A percentile compares a stretch with the other conserved stretches of the same genome.
Conservation (phyloP, 139 green algal species). For the Tetraselmis striata region DNA sequence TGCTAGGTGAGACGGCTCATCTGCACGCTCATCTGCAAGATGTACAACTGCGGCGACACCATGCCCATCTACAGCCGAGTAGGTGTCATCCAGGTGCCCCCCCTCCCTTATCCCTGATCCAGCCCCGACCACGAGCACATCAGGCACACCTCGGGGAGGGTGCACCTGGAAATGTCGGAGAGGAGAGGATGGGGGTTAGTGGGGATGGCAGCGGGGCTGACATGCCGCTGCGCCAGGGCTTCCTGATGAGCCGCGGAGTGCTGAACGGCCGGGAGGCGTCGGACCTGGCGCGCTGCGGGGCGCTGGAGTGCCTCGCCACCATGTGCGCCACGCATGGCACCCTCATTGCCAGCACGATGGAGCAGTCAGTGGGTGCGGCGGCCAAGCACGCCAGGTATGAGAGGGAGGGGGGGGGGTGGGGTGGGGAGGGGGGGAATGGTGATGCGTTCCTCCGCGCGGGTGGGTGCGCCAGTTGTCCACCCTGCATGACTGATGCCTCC, state of each 20-base stretch:
- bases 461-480: too few relatives aligned
- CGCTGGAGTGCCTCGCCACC: conserved; percentile 51
- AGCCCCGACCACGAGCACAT: background rate
- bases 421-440: too few relatives aligned
- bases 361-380: conserved; percentile 40
- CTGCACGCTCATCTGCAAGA: conserved; percentile 42
- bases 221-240: background rate
- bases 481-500: too few relatives aligned
- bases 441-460: too few relatives aligned
- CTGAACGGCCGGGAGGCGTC: background rate
- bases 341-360: conserved; percentile 36
- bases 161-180: too few relatives aligned
- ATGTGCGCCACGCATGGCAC: conserved; percentile 45
- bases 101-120: background rate
- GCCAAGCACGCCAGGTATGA: conserved; percentile 33
- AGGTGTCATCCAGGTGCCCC: conserved; percentile 36
- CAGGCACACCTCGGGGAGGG: too few relatives aligned
- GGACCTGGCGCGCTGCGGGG: conserved; percentile 5
- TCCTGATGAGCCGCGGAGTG: background rate
- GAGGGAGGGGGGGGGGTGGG: too few relatives aligned
- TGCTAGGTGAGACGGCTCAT: conserved; percentile 64
- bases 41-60: conserved; percentile 60
- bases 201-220: too few relatives aligned
- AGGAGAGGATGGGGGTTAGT: too few relatives aligned
- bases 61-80: conserved; percentile 68